Percentiles rank a stretch among this genome's conserved stretches.
Evolutionary conservation across 2,329 filamentous ascomycete genomes (phyloP).

Genomic region (Parastagonospora nodorum): DNA sequence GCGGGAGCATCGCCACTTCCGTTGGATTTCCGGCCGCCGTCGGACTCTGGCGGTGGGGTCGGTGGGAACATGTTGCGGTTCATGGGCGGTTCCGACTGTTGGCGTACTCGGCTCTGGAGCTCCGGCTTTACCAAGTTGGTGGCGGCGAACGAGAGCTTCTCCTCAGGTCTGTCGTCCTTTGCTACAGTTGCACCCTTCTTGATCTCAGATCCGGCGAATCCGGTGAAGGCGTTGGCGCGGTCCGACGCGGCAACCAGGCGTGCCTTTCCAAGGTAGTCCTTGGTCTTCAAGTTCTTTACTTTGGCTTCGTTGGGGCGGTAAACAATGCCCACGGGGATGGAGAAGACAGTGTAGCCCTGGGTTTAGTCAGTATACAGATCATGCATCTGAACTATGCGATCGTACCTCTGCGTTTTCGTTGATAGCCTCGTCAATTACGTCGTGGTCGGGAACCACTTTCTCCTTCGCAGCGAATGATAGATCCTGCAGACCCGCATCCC

Average conservation of each 20-base stretch:
- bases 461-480: slow-evolving; percentile 89
- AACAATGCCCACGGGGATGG: slow-evolving; percentile 92
- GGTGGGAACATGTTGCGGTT: slow-evolving; percentile 87
- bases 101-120: slow-evolving; percentile 73
- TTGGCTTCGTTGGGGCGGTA: slow-evolving; percentile 97
- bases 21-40: slow-evolving; percentile 56
- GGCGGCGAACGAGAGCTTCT: slow-evolving; percentile 88
- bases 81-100: slow-evolving; percentile 82
- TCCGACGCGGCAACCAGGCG: slow-evolving; percentile 88
- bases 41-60: slow-evolving; percentile 94
- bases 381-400: not conserved
- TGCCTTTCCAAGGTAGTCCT: slow-evolving; percentile 97
- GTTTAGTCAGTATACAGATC: slow-evolving; percentile 29
- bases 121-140: slow-evolving; percentile 91
- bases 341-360: slow-evolving; percentile 97
- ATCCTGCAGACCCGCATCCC: slow-evolving; percentile 88
- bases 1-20: slow-evolving; percentile 39
- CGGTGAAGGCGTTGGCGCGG: slow-evolving; percentile 77
- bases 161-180: slow-evolving; percentile 79
- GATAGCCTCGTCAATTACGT: slow-evolving; percentile 98
- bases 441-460: slow-evolving; percentile 94
- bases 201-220: slow-evolving; percentile 78
- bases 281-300: slow-evolving; percentile 96
- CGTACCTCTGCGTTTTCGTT: slow-evolving; percentile 85
- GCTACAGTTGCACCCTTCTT: slow-evolving; percentile 65